phyloP scores from a whole-genome alignment of 2,329 filamentous ascomycete species.

The Huntiella moniliformis region DNA sequence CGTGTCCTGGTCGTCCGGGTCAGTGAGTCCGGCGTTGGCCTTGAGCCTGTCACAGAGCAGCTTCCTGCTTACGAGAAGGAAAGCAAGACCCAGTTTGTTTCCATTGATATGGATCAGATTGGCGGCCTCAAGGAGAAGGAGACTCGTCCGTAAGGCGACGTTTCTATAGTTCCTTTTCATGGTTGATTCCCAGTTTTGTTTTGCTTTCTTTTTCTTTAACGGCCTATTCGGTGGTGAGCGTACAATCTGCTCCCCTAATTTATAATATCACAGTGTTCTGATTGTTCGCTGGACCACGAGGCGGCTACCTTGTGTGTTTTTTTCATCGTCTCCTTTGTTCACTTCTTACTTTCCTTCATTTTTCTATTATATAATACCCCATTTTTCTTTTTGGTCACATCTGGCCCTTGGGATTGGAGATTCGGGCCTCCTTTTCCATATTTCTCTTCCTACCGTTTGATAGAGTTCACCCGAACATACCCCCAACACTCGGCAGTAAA shows the following conservation, averaged over 20 bases:
- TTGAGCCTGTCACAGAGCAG: constrained; percentile 70
- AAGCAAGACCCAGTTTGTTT: constrained; percentile 65
- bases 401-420: too few relatives aligned
- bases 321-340: constrained; percentile 6
- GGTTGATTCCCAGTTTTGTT: constrained; percentile 1
- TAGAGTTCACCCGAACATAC: too few relatives aligned
- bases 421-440: too few relatives aligned
- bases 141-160: constrained; percentile 16
- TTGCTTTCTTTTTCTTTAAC: neutral
- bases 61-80: constrained; percentile 81
- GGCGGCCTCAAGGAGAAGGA: constrained; percentile 89
- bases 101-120: constrained; percentile 84
- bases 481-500: too few relatives aligned
- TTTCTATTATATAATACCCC: constrained; percentile 10
- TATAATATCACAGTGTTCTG: neutral
- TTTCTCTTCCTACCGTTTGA: too few relatives aligned
- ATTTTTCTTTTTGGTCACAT: too few relatives aligned
- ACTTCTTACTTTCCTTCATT: constrained; percentile 7
- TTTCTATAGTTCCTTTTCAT: constrained; percentile 4
- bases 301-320: neutral
- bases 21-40: constrained; percentile 60
- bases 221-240: neutral
- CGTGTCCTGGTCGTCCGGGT: constrained; percentile 83
- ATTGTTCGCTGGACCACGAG: too few relatives aligned
- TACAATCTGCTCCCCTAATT: neutral